Conservation (phyloP, 306 rosid species). For the Psophocarpus tetragonolobus region DNA sequence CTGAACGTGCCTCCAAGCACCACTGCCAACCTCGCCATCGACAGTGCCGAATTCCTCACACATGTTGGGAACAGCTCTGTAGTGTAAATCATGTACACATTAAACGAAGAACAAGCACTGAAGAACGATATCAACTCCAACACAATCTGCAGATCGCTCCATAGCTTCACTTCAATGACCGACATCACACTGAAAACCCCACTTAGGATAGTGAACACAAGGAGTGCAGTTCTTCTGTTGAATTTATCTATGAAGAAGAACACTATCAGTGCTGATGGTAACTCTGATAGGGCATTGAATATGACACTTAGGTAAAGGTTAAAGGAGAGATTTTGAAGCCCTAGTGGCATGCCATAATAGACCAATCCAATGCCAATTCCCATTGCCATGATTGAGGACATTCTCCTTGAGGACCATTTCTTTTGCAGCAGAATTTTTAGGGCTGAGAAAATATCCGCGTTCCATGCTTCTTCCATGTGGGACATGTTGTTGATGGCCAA, state of each 20-base stretch:
- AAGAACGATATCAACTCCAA: conserved; percentile 55
- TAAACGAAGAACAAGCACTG: conserved; percentile 43
- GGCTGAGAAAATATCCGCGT: conserved; percentile 37
- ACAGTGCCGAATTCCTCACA: conserved; percentile 59
- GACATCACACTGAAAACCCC: conserved; percentile 51
- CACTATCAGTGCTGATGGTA: conserved; percentile 46
- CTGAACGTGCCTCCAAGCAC: conserved; percentile 59
- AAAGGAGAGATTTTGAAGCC: conserved; percentile 43
- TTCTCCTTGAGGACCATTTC: conserved; percentile 48
- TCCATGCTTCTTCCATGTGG: conserved; percentile 22
- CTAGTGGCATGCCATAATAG: conserved; percentile 63
- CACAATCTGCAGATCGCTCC: conserved; percentile 26
- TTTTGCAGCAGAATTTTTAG: conserved; percentile 32
- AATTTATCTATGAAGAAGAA: conserved; percentile 38
- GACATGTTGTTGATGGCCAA: conserved; percentile 35
- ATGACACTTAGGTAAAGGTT: conserved; percentile 53
- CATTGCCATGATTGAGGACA: conserved; percentile 17
- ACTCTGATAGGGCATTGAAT: conserved; percentile 60
- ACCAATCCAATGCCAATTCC: conserved; percentile 55
- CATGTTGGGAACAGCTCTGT: conserved; percentile 46
- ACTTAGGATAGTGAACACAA: conserved; percentile 30
- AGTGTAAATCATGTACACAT: conserved; percentile 36
- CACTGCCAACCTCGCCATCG: conserved; percentile 58
- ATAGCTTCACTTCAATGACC: background rate
- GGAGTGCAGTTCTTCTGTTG: conserved; percentile 40